Evolutionary conservation across 192 early-diverging fungal species (phyloP).

Genomic region (Podila epicladia): DNA sequence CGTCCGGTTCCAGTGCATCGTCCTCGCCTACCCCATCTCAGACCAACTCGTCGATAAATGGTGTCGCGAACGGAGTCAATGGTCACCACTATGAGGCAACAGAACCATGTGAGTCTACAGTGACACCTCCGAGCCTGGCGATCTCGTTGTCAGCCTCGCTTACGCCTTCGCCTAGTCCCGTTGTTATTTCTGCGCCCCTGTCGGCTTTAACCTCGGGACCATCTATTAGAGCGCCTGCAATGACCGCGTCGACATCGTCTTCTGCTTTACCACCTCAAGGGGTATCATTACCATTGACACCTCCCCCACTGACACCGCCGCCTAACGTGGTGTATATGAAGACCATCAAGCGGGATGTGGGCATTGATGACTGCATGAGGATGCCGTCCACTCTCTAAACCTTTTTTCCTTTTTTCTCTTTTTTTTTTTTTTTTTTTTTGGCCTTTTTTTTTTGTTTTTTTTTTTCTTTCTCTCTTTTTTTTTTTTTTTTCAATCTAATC

Average conservation of each 20-base stretch:
- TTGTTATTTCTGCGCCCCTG: background rate
- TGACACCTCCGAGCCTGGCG: background rate
- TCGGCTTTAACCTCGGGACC: background rate
- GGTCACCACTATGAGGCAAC: background rate
- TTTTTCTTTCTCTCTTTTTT: background rate
- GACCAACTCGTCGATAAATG: background rate
- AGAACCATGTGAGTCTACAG: background rate
- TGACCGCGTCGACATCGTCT: no score
- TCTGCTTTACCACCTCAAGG: no score
- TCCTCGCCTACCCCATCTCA: background rate
- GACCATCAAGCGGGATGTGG: background rate
- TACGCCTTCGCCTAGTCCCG: background rate
- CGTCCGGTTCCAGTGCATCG: background rate
- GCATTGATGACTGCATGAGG: background rate
- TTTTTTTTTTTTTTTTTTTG: background rate
- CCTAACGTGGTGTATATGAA: conserved; percentile 3
- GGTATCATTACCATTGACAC: background rate
- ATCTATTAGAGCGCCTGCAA: no score
- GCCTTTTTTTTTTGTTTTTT: background rate
- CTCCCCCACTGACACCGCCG: background rate
- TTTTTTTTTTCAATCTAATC: background rate
- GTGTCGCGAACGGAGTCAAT: background rate
- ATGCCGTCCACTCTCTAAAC: background rate
- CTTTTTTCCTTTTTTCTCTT: background rate
- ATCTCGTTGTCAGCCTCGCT: background rate